A percentile compares a stretch with the other conserved stretches of the same genome.
Evolutionary conservation across 495 filamentous ascomycete species (phyloP).

Genomic region (Neurospora sp.): DNA sequence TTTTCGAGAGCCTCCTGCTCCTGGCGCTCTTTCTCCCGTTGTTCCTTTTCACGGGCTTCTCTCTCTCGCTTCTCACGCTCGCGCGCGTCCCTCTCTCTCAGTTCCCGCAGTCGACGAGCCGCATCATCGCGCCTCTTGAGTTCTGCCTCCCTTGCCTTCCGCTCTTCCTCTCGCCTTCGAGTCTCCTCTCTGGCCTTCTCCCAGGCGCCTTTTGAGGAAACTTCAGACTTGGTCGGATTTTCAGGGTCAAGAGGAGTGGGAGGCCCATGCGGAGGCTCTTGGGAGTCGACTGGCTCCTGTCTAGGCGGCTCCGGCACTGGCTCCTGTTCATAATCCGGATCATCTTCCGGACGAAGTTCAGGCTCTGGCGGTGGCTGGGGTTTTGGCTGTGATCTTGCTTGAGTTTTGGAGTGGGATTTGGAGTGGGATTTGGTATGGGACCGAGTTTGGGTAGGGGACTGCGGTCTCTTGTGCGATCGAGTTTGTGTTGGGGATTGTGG

Average conservation of each 20-base stretch:
- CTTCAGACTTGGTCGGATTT: conserved; percentile 11
- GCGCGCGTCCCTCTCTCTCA: conserved; percentile 55
- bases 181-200: conserved; percentile 66
- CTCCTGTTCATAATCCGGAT: conserved; percentile 16
- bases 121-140: conserved; percentile 40
- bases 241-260: conserved; percentile 21
- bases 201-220: conserved; percentile 43
- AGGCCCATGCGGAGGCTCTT: conserved; percentile 30
- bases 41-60: conserved; percentile 31
- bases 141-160: conserved; percentile 42
- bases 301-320: conserved; percentile 2
- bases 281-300: background rate
- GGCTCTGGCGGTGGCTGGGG: conserved; percentile 2
- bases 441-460: background rate
- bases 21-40: conserved; percentile 28
- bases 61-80: conserved; percentile 42
- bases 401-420: background rate
- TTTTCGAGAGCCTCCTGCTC: conserved; percentile 29
- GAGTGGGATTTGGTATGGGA: background rate
- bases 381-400: conserved; percentile 2
- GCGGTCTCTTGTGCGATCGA: background rate
- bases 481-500: background rate
- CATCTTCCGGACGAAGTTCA: conserved; percentile 16
- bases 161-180: conserved; percentile 49
- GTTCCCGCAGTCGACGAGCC: conserved; percentile 38